phyloP scores from a whole-genome alignment of 2,329 filamentous ascomycete genomes.

The Aspergillus floridensis region DNA sequence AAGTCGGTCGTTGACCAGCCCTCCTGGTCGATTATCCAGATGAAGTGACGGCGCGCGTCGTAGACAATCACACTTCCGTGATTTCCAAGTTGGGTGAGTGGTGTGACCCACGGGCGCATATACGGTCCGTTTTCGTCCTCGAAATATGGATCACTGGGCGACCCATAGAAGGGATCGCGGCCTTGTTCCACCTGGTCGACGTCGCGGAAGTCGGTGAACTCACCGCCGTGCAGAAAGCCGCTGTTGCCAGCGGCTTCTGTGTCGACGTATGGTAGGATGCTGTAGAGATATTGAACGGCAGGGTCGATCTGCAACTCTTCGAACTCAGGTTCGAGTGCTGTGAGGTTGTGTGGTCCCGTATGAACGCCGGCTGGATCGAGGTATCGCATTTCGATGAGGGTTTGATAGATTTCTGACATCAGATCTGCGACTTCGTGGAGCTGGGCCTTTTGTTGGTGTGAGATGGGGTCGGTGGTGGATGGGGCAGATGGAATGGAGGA shows the following conservation, averaged over 20 bases:
- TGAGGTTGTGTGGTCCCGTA: slow-evolving; percentile 8
- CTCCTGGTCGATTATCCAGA: slow-evolving; percentile 21
- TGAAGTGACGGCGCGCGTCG: slow-evolving; percentile 23
- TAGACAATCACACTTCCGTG: slow-evolving; percentile 27
- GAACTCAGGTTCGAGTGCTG: slow-evolving; percentile 15
- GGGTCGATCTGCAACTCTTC: slow-evolving; percentile 1
- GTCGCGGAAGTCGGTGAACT: slow-evolving; percentile 5
- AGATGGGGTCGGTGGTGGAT: background rate
- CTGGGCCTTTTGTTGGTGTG: slow-evolving; percentile 1
- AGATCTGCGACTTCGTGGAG: slow-evolving; percentile 28
- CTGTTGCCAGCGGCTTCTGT: background rate
- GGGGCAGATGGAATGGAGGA: background rate
- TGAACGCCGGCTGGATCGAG: slow-evolving; percentile 14
- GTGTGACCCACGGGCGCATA: slow-evolving; percentile 32
- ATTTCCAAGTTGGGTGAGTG: slow-evolving; percentile 25
- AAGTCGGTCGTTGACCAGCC: slow-evolving; percentile 8
- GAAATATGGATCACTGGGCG: slow-evolving; percentile 4
- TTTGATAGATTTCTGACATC: slow-evolving; percentile 30
- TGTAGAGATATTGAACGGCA: slow-evolving; percentile 11
- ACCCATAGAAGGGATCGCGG: slow-evolving; percentile 6
- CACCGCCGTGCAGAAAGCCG: slow-evolving; percentile 5
- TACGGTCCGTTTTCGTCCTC: slow-evolving; percentile 20
- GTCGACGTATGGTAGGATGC: slow-evolving; percentile 20
- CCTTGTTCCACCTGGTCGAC: background rate
- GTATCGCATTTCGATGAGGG: slow-evolving; percentile 28